A percentile compares a stretch with the other conserved stretches of the same genome.
Evolutionary conservation across 2,329 filamentous ascomycete species (phyloP).

Genomic region (Aspergillus glaucus): DNA sequence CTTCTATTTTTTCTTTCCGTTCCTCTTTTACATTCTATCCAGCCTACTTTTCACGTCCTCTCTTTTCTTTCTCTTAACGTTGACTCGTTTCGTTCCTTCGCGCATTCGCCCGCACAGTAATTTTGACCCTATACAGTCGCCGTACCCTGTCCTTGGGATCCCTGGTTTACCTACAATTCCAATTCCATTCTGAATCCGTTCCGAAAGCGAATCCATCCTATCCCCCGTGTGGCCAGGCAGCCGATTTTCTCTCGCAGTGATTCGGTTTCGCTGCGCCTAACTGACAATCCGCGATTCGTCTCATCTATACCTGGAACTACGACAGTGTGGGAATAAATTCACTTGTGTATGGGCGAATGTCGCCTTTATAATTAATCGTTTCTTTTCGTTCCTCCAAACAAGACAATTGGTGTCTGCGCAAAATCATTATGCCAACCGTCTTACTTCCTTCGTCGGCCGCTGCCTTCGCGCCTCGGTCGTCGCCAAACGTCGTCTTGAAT

Average conservation of each 20-base stretch:
- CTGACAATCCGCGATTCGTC: not conserved
- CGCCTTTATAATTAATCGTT: conserved; percentile 29
- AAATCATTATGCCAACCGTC: conserved; percentile 74
- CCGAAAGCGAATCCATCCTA: not conserved
- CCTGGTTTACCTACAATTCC: not conserved
- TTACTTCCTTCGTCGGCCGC: conserved; percentile 91
- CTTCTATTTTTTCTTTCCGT: conserved; percentile 11
- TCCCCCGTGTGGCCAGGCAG: not conserved
- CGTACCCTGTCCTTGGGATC: conserved; percentile 4
- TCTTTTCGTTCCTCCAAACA: conserved; percentile 21
- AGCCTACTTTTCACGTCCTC: conserved; percentile 4
- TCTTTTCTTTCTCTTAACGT: conserved; percentile 13
- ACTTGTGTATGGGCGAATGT: conserved; percentile 33
- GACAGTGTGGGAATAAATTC: conserved; percentile 7
- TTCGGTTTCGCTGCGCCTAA: not conserved
- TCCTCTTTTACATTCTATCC: conserved; percentile 11
- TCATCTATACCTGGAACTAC: conserved; percentile 1
- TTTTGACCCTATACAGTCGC: conserved; percentile 14
- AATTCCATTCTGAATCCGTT: too few species aligned
- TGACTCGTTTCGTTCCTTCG: conserved; percentile 19
- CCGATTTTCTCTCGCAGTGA: not conserved
- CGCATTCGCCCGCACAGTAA: conserved; percentile 32
- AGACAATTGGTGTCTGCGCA: conserved; percentile 50
- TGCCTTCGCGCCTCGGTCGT: conserved; percentile 88
- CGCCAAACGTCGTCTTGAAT: conserved; percentile 88